Evolutionary conservation across 2,329 filamentous ascomycete species (phyloP), one percentile per base, ranked within the genome.

Genomic region (Elsinoe ampelina): DNA sequence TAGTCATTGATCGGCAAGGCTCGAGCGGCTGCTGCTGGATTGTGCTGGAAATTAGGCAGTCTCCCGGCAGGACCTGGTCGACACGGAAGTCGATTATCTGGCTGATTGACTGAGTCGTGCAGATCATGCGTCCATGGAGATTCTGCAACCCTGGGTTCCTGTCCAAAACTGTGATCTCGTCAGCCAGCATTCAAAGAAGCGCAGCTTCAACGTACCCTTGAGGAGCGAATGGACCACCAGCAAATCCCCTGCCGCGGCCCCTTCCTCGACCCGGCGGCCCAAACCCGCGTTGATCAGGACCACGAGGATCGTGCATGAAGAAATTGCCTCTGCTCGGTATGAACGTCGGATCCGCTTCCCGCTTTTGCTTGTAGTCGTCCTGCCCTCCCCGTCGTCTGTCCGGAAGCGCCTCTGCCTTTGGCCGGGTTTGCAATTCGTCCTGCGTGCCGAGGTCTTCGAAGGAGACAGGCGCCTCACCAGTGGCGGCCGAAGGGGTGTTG

Each of bases 261-360:
- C 80, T 75, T 36, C 82, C 84, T 71, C 85, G 79, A 32, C 80
- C 80, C 69, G 85, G 86, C 11, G 84, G 81, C 58, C 87, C 79
- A 71, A 92, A 89, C 55, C 86, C 86, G 71, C 91, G 92, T 55
- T 84, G 80, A 62, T 84, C 82, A 43, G 85, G 81, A n/a, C 86
- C 86, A 57, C 86, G 82, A 64, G 89, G 85, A 69, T 97, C 93
- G 71, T 97, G 92, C 82, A 97, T 90, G 75, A 96, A 97, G 77
- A 97, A 97, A 60, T 88, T 86, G 58, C 93, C 93, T 62, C 92
- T 80, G 67, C 95, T 96, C 55, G 93, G 92, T 57, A 96, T 92
- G 72, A 95, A 95, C 10, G 91, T 84, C 35, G 92, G 92, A 70
- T 95, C 89, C 64, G 89, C 84, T 68, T 95, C 89, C 64, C 89